phyloP scores from a whole-genome alignment of 148 eudicot species.

The Rhododendron ovatum region DNA sequence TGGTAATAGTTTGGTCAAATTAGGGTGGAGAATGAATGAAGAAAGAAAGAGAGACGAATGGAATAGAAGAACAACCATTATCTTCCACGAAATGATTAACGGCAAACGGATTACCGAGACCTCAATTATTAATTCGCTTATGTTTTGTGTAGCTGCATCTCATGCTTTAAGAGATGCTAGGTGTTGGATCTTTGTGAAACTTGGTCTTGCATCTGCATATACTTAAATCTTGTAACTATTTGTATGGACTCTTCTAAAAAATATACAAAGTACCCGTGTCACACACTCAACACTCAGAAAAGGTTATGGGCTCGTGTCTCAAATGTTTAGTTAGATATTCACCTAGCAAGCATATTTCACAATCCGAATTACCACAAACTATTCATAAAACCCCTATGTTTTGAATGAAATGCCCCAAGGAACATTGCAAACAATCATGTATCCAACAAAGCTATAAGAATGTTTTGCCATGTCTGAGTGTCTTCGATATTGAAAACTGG shows the following conservation, averaged over 20 bases:
- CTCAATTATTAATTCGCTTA: not conserved
- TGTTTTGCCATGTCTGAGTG: not conserved
- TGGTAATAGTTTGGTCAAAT: not conserved
- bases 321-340: not conserved
- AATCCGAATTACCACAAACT: not conserved
- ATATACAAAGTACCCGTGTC: not conserved
- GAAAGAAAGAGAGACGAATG: not conserved
- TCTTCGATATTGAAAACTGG: not conserved
- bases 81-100: not conserved
- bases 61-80: not conserved
- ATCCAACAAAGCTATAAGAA: not conserved
- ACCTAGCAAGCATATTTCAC: not conserved
- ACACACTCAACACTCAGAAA: not conserved
- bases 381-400: not conserved
- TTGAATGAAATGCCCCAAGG: not conserved
- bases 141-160: not conserved
- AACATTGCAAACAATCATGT: not conserved
- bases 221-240: not conserved
- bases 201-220: not conserved
- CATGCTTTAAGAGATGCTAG: not conserved
- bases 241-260: not conserved
- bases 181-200: not conserved
- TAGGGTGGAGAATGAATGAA: not conserved
- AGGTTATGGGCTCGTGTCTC: not conserved
- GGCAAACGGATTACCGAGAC: not conserved